A percentile compares a stretch with the other conserved stretches of the same genome.
Conservation (phyloP, 331 rosid species). For the Saraca asoca region DNA sequence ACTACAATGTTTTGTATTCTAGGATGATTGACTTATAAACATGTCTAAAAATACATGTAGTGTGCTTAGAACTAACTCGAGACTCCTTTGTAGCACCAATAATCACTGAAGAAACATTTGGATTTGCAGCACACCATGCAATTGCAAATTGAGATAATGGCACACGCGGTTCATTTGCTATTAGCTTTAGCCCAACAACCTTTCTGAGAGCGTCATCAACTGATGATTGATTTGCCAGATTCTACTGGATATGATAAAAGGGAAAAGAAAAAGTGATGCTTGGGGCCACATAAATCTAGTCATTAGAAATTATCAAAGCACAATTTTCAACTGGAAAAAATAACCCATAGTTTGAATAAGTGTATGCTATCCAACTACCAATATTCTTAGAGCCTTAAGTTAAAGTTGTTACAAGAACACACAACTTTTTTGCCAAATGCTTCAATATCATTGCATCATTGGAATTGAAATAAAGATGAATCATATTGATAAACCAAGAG, state of each 20-base stretch:
- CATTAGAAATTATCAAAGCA: slow-evolving; percentile 3
- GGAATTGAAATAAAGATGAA: background rate
- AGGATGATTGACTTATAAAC: slow-evolving; percentile 5
- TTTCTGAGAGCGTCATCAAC: slow-evolving; percentile 81
- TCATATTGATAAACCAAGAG: background rate
- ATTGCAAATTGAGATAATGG: slow-evolving; percentile 87
- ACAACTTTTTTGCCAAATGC: background rate
- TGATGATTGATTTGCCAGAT: slow-evolving; percentile 78
- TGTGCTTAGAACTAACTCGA: slow-evolving; percentile 64
- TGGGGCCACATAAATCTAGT: slow-evolving; percentile 13
- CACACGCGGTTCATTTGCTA: slow-evolving; percentile 90
- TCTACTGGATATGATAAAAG: slow-evolving; percentile 50
- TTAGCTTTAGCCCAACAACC: slow-evolving; percentile 87
- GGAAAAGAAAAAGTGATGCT: background rate
- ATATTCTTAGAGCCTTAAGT: background rate
- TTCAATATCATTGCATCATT: background rate
- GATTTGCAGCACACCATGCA: slow-evolving; percentile 98
- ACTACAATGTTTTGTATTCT: slow-evolving; percentile 1
- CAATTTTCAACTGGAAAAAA: background rate
- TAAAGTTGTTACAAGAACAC: background rate
- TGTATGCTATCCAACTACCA: background rate
- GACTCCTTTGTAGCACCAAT: slow-evolving; percentile 97
- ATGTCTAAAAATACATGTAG: background rate
- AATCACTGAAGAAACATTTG: slow-evolving; percentile 90
- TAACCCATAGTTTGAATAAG: background rate